Conservation (phyloP, 805 yeast genomes). For the Candida nanaspora region DNA sequence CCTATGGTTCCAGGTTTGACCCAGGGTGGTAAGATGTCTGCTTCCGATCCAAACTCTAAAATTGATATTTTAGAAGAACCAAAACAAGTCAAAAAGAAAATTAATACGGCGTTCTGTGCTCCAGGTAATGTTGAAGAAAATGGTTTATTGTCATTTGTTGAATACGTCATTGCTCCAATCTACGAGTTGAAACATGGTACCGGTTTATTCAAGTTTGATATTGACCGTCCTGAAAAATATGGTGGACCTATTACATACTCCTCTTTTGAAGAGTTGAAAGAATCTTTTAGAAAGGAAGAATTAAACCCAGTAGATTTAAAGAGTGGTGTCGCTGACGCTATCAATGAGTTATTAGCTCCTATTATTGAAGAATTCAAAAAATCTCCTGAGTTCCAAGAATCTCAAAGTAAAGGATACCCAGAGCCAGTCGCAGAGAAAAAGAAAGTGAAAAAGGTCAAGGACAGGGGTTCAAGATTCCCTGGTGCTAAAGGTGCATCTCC, state of each 20-base stretch:
- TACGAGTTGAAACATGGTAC: slow-evolving; percentile 63
- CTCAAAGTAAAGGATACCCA: slow-evolving; percentile 80
- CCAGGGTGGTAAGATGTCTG: slow-evolving; percentile 98
- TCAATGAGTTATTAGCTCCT: slow-evolving; percentile 77
- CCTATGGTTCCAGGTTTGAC: slow-evolving; percentile 97
- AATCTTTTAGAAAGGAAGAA: slow-evolving; percentile 64
- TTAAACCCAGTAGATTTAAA: slow-evolving; percentile 92
- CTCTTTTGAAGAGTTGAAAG: slow-evolving; percentile 60
- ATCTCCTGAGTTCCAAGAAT: slow-evolving; percentile 66
- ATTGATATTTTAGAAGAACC: slow-evolving; percentile 91
- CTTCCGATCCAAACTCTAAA: slow-evolving; percentile 97
- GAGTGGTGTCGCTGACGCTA: slow-evolving; percentile 81
- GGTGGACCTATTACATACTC: slow-evolving; percentile 85
- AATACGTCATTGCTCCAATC: slow-evolving; percentile 80
- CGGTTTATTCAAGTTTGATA: slow-evolving; percentile 55
- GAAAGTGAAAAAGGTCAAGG: slow-evolving; percentile 71
- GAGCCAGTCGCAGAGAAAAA: slow-evolving; percentile 52
- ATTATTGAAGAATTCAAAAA: slow-evolving; percentile 61
- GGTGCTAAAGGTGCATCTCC: slow-evolving; percentile 37
- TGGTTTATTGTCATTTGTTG: slow-evolving; percentile 81
- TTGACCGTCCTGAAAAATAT: slow-evolving; percentile 92
- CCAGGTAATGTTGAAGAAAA: slow-evolving; percentile 91
- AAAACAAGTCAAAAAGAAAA: slow-evolving; percentile 80
- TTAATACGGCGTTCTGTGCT: slow-evolving; percentile 87
- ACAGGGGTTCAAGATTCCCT: slow-evolving; percentile 87